These are phyloP conservation scores for Stenocarpella maydis DNA, from an alignment of 2,329 filamentous ascomycete genomes.

Conservation along the genomic window DNA sequence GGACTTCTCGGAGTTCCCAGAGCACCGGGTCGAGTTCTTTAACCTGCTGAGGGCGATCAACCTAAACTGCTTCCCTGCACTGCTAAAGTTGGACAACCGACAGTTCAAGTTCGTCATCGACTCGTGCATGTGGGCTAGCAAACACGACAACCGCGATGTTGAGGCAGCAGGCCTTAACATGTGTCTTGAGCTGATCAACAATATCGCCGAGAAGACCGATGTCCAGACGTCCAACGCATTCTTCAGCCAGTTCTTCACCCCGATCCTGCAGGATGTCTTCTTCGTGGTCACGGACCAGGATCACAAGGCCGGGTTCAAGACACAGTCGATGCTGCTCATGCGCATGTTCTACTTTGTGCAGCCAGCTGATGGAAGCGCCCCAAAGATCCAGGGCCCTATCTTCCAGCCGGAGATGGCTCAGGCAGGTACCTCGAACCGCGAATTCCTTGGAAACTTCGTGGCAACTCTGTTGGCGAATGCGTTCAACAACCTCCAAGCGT, in stretches of 20 bases:
- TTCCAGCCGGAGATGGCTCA: conserved; percentile 86
- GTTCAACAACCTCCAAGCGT: conserved; percentile 92
- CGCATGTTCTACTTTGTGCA: conserved; percentile 98
- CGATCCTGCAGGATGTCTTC: conserved; percentile 96
- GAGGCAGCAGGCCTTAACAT: conserved; percentile 96
- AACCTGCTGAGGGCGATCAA: conserved; percentile 96
- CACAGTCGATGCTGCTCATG: conserved; percentile 90
- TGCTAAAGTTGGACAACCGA: conserved; percentile 91
- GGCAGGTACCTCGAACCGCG: conserved; percentile 84
- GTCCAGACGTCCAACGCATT: conserved; percentile 87
- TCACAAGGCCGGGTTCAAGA: conserved; percentile 99
- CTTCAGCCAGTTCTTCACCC: conserved; percentile 97
- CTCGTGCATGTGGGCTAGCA: conserved; percentile 99
- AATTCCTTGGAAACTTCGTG: conserved; percentile 90
- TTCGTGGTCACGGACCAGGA: conserved; percentile 97
- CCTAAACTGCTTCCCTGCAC: conserved; percentile 92
- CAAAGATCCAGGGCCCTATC: conserved; percentile 92
- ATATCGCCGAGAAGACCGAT: conserved; percentile 94
- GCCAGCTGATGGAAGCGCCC: conserved; percentile 69
- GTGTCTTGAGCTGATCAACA: conserved; percentile 96
- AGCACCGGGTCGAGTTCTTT: conserved; percentile 99
- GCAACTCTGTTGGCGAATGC: conserved; percentile 85
- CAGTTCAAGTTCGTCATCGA: conserved; percentile 99
- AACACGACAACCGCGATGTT: conserved; percentile 98
- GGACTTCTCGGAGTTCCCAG: conserved; percentile 98